Conservation (phyloP, 371 early-diverging fungal genomes). For the Umbelopsis sp. region DNA sequence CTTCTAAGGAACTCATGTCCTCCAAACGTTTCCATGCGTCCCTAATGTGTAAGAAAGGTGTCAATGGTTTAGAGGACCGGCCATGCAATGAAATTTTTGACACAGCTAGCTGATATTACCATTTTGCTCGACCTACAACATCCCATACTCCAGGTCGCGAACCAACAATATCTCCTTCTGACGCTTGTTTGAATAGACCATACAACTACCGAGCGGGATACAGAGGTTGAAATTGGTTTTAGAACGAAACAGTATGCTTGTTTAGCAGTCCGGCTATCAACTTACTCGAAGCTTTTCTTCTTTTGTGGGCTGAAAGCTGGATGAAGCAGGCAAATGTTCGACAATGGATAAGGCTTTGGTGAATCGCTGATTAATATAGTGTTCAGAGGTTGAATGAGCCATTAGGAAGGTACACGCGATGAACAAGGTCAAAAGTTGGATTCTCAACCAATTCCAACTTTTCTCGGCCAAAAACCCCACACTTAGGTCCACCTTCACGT, state of each 20-base stretch:
- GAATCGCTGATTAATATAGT: constrained; percentile 39
- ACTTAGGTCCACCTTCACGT: constrained; percentile 2
- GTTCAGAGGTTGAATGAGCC: constrained; percentile 25
- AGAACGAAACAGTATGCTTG: neutral
- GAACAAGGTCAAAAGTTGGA: neutral
- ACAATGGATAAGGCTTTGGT: constrained; percentile 47
- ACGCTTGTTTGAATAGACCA: constrained; percentile 52
- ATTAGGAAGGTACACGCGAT: neutral
- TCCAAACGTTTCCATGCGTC: constrained; percentile 42
- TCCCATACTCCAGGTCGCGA: constrained; percentile 53
- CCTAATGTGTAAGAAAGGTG: constrained; percentile 20
- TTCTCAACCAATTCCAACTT: neutral
- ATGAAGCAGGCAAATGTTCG: constrained; percentile 47
- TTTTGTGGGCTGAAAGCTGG: constrained; percentile 51
- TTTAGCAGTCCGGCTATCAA: neutral
- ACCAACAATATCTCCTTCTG: constrained; percentile 38
- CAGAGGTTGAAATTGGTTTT: neutral
- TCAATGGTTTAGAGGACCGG: neutral
- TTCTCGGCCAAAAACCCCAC: neutral
- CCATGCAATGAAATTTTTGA: constrained; percentile 3
- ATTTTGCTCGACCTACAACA: constrained; percentile 52
- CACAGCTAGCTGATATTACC: constrained; percentile 26
- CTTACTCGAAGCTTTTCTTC: constrained; percentile 50
- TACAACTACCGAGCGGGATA: constrained; percentile 35
- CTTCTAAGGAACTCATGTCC: constrained; percentile 31